Percentiles rank a stretch among this genome's conserved stretches.
Conservation (phyloP, 192 early-diverging fungal species). For the Entophlyctis luteolus region DNA sequence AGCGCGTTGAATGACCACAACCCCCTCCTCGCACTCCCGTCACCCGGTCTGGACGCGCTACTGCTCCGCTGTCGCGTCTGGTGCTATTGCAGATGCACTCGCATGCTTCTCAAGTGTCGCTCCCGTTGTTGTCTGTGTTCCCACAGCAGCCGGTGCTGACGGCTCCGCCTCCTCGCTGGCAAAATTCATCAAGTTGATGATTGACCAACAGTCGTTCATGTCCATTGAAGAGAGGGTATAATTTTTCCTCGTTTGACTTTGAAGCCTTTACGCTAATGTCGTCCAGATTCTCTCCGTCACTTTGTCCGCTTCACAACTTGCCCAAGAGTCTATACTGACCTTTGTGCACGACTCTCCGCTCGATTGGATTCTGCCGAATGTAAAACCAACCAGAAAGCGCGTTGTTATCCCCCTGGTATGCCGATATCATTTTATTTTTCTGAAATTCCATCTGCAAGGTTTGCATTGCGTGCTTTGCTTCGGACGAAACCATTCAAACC, state of each 20-base stretch:
- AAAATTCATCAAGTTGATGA: slow-evolving; percentile 8
- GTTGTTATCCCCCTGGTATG: slow-evolving; percentile 31
- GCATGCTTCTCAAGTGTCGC: slow-evolving; percentile 10
- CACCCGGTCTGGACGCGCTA: too few species aligned
- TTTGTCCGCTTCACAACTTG: slow-evolving; percentile 9
- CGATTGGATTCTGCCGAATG: slow-evolving; percentile 48
- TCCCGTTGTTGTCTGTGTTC: slow-evolving; percentile 18
- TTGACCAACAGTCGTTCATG: slow-evolving; percentile 5
- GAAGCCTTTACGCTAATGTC: not conserved
- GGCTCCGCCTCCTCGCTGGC: slow-evolving; percentile 10
- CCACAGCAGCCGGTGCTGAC: slow-evolving; percentile 21
- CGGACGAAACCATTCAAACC: slow-evolving; percentile 26
- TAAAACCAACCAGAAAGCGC: slow-evolving; percentile 43
- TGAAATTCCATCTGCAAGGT: slow-evolving; percentile 24
- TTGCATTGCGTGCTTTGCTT: slow-evolving; percentile 27
- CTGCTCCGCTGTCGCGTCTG: not conserved
- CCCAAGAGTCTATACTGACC: slow-evolving; percentile 44
- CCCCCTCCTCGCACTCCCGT: too few species aligned
- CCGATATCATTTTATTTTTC: not conserved
- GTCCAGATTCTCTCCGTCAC: slow-evolving; percentile 12
- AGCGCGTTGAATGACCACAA: too few species aligned
- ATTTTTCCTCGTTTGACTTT: not conserved
- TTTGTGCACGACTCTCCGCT: slow-evolving; percentile 37
- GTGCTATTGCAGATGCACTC: not conserved
- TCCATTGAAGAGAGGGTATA: slow-evolving; percentile 13